phyloP scores from a whole-genome alignment of 2,329 filamentous ascomycete species.

The Cercospora sp. region DNA sequence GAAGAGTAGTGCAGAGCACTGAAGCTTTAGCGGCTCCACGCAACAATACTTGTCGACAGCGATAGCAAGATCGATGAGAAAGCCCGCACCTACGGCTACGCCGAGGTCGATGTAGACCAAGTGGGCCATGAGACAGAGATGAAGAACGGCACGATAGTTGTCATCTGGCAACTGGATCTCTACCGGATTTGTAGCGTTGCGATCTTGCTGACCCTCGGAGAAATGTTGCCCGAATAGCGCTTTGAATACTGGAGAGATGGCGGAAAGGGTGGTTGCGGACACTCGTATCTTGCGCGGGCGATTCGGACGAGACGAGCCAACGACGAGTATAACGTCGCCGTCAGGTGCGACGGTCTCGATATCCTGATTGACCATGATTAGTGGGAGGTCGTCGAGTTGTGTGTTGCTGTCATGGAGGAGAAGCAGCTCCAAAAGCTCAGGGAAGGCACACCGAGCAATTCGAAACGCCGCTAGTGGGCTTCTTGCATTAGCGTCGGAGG shows the following conservation, averaged over 20 bases:
- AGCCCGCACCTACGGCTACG: too few relatives aligned
- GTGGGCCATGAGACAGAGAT: slow-evolving; percentile 12
- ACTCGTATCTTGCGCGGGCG: neutral
- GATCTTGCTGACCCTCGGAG: slow-evolving; percentile 11
- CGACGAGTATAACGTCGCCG: slow-evolving; percentile 14
- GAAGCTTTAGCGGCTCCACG: too few relatives aligned
- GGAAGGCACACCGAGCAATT: too few relatives aligned
- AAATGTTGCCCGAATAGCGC: slow-evolving; percentile 19
- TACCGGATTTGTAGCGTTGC: neutral
- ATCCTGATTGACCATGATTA: neutral
- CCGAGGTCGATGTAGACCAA: too few relatives aligned
- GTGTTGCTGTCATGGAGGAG: neutral
- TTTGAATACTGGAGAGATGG: slow-evolving; percentile 6
- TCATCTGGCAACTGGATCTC: slow-evolving; percentile 18
- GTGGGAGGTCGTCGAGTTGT: neutral
- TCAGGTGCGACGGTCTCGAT: neutral
- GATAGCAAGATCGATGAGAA: too few relatives aligned
- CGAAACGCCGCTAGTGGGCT: neutral
- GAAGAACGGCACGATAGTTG: neutral
- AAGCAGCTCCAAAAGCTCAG: too few relatives aligned
- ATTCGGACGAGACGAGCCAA: neutral
- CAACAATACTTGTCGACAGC: too few relatives aligned
- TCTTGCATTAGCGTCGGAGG: neutral
- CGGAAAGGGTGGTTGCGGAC: neutral
- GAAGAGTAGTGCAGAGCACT: too few relatives aligned